These are phyloP conservation scores for Ceratocystis huliohia DNA, from an alignment of 2,329 filamentous ascomycete genomes.

Conservation along the genomic window DNA sequence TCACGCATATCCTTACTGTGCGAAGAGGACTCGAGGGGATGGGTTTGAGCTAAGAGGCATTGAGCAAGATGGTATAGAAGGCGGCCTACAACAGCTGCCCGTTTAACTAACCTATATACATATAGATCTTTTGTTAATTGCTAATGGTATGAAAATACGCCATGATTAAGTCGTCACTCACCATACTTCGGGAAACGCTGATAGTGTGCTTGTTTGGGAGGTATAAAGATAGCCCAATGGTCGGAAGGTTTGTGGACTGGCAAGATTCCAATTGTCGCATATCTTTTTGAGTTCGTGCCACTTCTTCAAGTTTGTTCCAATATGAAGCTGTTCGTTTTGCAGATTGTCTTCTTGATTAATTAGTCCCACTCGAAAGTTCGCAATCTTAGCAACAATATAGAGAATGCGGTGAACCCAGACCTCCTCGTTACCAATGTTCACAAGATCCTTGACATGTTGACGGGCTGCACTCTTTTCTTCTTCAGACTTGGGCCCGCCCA, in stretches of 20 bases:
- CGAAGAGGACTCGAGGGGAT: constrained; percentile 53
- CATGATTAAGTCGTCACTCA: constrained; percentile 31
- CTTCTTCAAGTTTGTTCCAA: constrained; percentile 55
- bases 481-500: constrained; percentile 13
- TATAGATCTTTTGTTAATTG: not conserved
- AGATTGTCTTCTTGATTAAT: constrained; percentile 45
- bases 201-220: constrained; percentile 53
- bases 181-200: constrained; percentile 78
- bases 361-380: constrained; percentile 68
- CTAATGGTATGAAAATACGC: not conserved
- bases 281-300: constrained; percentile 72
- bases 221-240: constrained; percentile 66
- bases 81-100: constrained; percentile 65
- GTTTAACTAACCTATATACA: constrained; percentile 57
- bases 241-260: constrained; percentile 73
- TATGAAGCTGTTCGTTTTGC: constrained; percentile 45
- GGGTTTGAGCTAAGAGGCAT: constrained; percentile 64
- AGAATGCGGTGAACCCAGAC: constrained; percentile 80
- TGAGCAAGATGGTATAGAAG: constrained; percentile 84
- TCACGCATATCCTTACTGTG: constrained; percentile 53
- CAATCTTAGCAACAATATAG: constrained; percentile 75
- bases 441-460: constrained; percentile 14
- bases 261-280: constrained; percentile 70
- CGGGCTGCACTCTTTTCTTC: constrained; percentile 37
- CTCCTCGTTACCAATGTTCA: constrained; percentile 51